Base-by-base conservation (phyloP, 768 basidiomycete genomes). In the Punctularia strigosozonata region DNA sequence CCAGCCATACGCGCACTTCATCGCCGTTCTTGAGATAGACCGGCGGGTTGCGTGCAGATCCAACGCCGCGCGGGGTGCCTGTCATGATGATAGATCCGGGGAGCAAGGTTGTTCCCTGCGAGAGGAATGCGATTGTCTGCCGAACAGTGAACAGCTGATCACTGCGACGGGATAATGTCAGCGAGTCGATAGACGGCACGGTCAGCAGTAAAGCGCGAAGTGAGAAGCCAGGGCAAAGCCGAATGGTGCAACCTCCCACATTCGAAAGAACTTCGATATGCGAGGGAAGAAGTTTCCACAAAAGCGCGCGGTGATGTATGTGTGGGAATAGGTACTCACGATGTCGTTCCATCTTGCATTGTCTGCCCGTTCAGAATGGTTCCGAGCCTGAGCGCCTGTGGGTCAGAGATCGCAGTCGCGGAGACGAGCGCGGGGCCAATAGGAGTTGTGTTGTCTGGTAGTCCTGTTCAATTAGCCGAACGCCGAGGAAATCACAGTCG, bases 71-170 rank as follows among this genome's bases (percentile, higher is more conserved):
- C 2, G 84, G 85, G 25, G 82, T 84, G 4, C 81, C 80, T 1
- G 88, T 91, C 47, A 89, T 68, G 49, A 90, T 89, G 50, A 89
- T 64, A 1, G 82, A 76, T 0, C 88, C 87, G 0, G 83, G 79
- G 47, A 75, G 75, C 15, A 91, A 73, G 0, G 87, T 89, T 5
- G 86, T 89, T 3, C 76, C 84, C 51, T 88, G 83, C 1, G 84
- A 87, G 32, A 91, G 74, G 65, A 77, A 84, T 0, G 86, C 65
- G 31, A 91, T 65, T 1, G 85, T 85, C 52, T 80, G 71, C 32
- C 76, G 74, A 24, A 89, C 74, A 46, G 59, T 75, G 65, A 90
- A 92, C 40, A 92, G 81, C 51, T 88, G 81, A 45, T 82, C 72
- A 36, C 87, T 90, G 50, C 15, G 15, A 15, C 15, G 8, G 15